Conservation (phyloP, 371 early-diverging fungal genomes). For the Mucor racemosus region DNA sequence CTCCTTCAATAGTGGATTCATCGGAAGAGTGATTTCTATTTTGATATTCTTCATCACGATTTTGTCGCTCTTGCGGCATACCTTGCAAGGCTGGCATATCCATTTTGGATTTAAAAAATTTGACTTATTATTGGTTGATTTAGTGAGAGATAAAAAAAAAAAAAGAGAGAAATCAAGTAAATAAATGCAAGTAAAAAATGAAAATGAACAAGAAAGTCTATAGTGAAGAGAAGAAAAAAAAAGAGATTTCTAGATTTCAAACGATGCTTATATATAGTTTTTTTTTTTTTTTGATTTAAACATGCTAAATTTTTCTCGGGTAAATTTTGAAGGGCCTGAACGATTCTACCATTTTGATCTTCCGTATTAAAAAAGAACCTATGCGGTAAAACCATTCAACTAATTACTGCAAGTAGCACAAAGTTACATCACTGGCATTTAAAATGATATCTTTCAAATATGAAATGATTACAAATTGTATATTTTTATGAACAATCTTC, state of each 20-base stretch:
- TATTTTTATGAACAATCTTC: too few species aligned
- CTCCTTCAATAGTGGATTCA: constrained; percentile 32
- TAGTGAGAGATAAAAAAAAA: constrained; percentile 1
- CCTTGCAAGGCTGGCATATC: constrained; percentile 32
- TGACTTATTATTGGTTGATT: constrained; percentile 7
- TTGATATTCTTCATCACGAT: constrained; percentile 27
- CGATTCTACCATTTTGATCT: constrained; percentile 23
- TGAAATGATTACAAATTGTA: background rate
- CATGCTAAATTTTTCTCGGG: constrained; percentile 12
- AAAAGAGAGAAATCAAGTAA: background rate
- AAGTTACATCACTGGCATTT: constrained; percentile 20
- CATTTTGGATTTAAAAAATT: constrained; percentile 25
- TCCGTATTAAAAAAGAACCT: background rate
- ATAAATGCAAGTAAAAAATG: background rate
- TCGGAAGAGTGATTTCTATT: constrained; percentile 21
- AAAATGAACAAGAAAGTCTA: background rate
- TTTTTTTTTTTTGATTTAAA: background rate
- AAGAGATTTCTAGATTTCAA: background rate
- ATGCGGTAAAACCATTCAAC: constrained; percentile 33
- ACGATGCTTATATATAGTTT: constrained; percentile 12
- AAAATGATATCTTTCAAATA: constrained; percentile 7
- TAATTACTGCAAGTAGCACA: constrained; percentile 8
- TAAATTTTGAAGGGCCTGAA: constrained; percentile 27
- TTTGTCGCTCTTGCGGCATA: constrained; percentile 15
- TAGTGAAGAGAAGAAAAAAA: background rate